Conservation (phyloP, 805 yeast species). For the Clavispora asparagi region DNA sequence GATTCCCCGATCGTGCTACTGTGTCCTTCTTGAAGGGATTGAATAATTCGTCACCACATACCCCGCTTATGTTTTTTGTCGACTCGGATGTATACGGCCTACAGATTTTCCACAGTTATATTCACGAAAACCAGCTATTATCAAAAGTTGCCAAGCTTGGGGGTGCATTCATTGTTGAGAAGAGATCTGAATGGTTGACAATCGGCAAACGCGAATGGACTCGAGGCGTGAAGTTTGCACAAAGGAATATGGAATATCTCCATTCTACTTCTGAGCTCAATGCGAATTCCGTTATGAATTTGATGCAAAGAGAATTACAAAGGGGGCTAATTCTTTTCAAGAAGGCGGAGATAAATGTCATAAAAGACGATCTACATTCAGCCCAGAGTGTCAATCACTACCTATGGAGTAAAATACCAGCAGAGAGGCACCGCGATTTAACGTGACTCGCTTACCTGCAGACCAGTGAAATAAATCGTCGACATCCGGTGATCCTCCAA, state of each 20-base stretch:
- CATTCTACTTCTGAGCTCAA: neutral
- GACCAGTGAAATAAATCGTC: conserved; percentile 7
- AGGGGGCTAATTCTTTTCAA: conserved; percentile 45
- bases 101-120: conserved; percentile 5
- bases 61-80: conserved; percentile 10
- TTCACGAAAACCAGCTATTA: neutral
- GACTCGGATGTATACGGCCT: conserved; percentile 17
- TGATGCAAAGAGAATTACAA: conserved; percentile 39
- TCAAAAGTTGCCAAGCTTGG: conserved; percentile 3
- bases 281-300: neutral
- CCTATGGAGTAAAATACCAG: conserved; percentile 10
- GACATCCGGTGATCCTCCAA: conserved; percentile 1
- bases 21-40: conserved; percentile 5
- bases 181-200: conserved; percentile 9
- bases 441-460: conserved; percentile 13
- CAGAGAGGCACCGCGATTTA: conserved; percentile 4
- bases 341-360: conserved; percentile 56
- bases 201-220: conserved; percentile 10
- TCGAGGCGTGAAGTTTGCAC: conserved; percentile 3
- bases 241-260: neutral
- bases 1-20: conserved; percentile 14
- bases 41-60: neutral
- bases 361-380: conserved; percentile 12
- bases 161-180: conserved; percentile 13
- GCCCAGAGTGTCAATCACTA: conserved; percentile 5